phyloP scores from a whole-genome alignment of 345 rosid genomes.

The Citrus sp. region DNA sequence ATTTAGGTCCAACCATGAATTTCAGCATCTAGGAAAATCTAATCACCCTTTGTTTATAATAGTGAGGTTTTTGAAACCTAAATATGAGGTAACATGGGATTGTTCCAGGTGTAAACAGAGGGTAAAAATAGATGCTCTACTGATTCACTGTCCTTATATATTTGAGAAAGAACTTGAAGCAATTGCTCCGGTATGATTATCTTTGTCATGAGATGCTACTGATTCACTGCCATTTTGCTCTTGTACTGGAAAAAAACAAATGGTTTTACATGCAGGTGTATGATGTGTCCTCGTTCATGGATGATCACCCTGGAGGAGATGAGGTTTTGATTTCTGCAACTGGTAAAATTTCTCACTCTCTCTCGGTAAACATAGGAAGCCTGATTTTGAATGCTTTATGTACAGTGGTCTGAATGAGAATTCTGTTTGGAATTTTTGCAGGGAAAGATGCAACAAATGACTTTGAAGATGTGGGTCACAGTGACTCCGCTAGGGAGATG shows the following conservation, averaged over 20 bases:
- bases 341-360: slow-evolving; percentile 29
- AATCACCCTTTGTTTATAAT: too few species aligned
- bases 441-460: slow-evolving; percentile 94
- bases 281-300: slow-evolving; percentile 95
- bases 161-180: not conserved
- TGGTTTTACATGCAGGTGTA: slow-evolving; percentile 52
- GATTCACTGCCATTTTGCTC: not conserved
- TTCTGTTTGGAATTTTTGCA: slow-evolving; percentile 15
- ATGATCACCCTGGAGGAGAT: slow-evolving; percentile 99
- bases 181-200: not conserved
- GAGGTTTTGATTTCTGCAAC: slow-evolving; percentile 91
- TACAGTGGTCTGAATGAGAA: not conserved
- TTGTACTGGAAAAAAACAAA: not conserved
- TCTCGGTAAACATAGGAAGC: not conserved
- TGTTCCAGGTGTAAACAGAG: not conserved
- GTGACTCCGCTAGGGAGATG: slow-evolving; percentile 83
- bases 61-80: not conserved
- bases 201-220: not conserved
- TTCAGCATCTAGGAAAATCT: not conserved
- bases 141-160: not conserved
- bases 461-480: slow-evolving; percentile 96
- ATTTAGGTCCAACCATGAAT: not conserved
- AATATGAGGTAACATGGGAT: not conserved
- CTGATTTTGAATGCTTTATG: not conserved
- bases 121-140: too few species aligned